Percentiles rank a stretch among this genome's conserved stretches.
These are phyloP conservation scores for Nakazawaea populi DNA, from an alignment of 805 yeast species.

Conservation along the genomic window DNA sequence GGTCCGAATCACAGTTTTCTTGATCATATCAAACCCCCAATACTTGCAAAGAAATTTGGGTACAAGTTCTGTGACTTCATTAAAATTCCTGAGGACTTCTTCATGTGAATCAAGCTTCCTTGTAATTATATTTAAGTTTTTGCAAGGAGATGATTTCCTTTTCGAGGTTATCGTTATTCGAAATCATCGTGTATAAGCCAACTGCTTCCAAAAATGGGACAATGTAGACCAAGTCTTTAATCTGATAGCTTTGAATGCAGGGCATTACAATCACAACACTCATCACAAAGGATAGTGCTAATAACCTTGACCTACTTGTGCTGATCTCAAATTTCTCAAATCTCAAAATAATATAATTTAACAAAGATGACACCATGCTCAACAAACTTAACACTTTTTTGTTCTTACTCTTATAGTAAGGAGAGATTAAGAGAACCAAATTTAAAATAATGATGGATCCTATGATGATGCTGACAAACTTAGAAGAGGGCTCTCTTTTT, in stretches of 20 bases:
- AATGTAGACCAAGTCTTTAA: constrained; percentile 18
- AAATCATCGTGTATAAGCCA: constrained; percentile 14
- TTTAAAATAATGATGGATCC: constrained; percentile 17
- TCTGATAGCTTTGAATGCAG: constrained; percentile 10
- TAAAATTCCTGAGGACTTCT: constrained; percentile 5
- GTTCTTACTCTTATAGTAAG: constrained; percentile 19
- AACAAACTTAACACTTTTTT: constrained; percentile 20
- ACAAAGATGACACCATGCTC: constrained; percentile 18
- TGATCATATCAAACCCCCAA: neutral
- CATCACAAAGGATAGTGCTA: neutral
- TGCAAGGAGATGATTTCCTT: constrained; percentile 17
- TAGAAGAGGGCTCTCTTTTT: neutral
- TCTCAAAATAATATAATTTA: constrained; percentile 5
- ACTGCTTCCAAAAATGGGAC: constrained; percentile 20
- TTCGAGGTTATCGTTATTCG: constrained; percentile 16
- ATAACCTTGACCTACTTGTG: neutral
- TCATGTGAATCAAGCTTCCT: constrained; percentile 20
- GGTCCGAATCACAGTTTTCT: constrained; percentile 5
- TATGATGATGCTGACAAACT: constrained; percentile 12
- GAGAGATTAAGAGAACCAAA: constrained; percentile 19
- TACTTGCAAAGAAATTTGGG: constrained; percentile 3
- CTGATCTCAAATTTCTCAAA: constrained; percentile 6
- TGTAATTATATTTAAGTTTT: constrained; percentile 21
- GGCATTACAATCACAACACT: constrained; percentile 10
- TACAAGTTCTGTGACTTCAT: constrained; percentile 6